Evolutionary conservation across 768 basidiomycete genomes (phyloP).

Genomic region (Amanita subjunquillea): DNA sequence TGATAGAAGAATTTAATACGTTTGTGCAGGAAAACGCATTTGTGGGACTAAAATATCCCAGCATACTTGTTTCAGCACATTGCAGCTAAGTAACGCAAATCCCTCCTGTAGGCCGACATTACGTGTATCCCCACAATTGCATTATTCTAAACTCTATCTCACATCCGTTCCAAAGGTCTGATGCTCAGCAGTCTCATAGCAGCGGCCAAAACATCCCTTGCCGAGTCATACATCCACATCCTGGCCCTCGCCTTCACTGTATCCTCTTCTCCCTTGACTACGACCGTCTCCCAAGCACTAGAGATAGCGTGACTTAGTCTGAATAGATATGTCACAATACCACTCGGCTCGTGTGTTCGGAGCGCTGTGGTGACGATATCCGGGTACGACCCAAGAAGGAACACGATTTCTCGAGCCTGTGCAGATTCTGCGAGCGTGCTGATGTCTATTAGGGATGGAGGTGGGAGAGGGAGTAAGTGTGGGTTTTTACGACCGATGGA

Average conservation of each 20-base stretch:
- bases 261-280: slow-evolving; percentile 78
- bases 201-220: slow-evolving; percentile 80
- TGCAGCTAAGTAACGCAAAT: too few species aligned
- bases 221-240: slow-evolving; percentile 82
- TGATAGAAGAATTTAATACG: too few species aligned
- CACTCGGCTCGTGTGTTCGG: slow-evolving; percentile 80
- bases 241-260: slow-evolving; percentile 69
- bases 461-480: slow-evolving; percentile 68
- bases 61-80: too few species aligned
- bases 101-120: too few species aligned
- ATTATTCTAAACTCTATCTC: not conserved
- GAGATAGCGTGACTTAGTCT: slow-evolving; percentile 81
- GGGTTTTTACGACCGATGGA: slow-evolving; percentile 92
- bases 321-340: slow-evolving; percentile 87
- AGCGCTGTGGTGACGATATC: slow-evolving; percentile 83
- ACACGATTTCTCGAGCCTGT: slow-evolving; percentile 76
- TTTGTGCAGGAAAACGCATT: too few species aligned
- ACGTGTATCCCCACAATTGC: too few species aligned
- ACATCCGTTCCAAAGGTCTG: slow-evolving; percentile 91
- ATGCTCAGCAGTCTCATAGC: slow-evolving; percentile 86
- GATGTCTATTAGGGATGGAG: slow-evolving; percentile 57
- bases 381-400: slow-evolving; percentile 85
- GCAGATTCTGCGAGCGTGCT: slow-evolving; percentile 53
- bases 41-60: too few species aligned
- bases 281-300: slow-evolving; percentile 84